These are phyloP conservation scores for Rossbeevera mucosa DNA, from an alignment of 768 basidiomycete genomes.

Conservation along the genomic window DNA sequence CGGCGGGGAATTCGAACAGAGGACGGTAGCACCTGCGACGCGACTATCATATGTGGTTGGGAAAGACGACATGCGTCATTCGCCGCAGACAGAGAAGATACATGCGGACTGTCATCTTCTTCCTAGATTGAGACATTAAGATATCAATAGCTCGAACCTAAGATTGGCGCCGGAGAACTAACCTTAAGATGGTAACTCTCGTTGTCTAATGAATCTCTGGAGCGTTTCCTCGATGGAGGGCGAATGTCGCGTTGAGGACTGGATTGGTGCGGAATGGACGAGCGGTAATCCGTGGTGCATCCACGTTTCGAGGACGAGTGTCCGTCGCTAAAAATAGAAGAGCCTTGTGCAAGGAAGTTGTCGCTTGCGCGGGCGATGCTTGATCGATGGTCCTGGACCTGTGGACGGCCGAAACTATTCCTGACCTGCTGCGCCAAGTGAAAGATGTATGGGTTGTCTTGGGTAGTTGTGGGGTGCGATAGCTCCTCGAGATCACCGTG, in stretches of 20 bases:
- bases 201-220: conserved; percentile 29
- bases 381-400: conserved; percentile 28
- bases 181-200: conserved; percentile 29
- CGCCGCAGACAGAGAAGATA: conserved; percentile 15
- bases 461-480: conserved; percentile 8
- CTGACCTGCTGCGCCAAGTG: conserved; percentile 24
- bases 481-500: conserved; percentile 13
- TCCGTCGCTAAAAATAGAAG: conserved; percentile 27
- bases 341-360: conserved; percentile 30
- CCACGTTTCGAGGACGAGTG: conserved; percentile 17
- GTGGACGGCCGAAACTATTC: conserved; percentile 17
- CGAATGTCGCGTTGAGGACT: conserved; percentile 16
- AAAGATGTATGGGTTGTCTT: conserved; percentile 20
- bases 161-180: conserved; percentile 27
- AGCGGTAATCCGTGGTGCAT: conserved; percentile 14
- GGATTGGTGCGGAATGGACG: conserved; percentile 13
- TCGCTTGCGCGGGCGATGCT: conserved; percentile 32
- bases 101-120: conserved; percentile 20
- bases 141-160: conserved; percentile 23
- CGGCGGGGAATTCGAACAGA: conserved; percentile 15
- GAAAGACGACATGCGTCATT: conserved; percentile 24
- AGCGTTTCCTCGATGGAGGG: conserved; percentile 31
- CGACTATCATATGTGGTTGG: conserved; percentile 21
- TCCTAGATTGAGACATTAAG: conserved; percentile 26
- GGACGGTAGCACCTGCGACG: conserved; percentile 19